Conservation (phyloP, 768 basidiomycete genomes). For the Pleurotus tuber-regium region DNA sequence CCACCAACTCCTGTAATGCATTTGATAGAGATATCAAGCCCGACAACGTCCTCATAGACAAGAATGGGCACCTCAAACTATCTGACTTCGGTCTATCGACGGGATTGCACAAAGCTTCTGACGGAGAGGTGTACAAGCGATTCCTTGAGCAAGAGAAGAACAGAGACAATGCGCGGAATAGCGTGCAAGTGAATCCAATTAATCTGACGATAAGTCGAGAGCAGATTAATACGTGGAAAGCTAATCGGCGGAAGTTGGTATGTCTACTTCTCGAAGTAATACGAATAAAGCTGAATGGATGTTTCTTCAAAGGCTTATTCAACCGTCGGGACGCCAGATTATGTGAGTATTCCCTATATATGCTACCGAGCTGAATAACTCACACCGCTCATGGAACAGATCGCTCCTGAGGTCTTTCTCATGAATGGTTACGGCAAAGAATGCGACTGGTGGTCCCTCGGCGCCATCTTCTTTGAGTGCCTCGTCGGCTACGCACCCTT, state of each 20-base stretch:
- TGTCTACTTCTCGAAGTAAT: constrained; percentile 16
- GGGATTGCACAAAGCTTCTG: constrained; percentile 94
- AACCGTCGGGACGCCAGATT: constrained; percentile 70
- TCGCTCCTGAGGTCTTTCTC: constrained; percentile 96
- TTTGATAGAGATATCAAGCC: constrained; percentile 98
- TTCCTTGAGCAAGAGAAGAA: constrained; percentile 77
- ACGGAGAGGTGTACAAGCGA: constrained; percentile 91
- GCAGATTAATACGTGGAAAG: constrained; percentile 98
- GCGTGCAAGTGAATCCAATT: constrained; percentile 97
- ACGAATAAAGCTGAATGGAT: not conserved
- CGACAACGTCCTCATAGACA: constrained; percentile 98
- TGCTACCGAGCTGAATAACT: not conserved
- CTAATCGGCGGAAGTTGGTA: constrained; percentile 93
- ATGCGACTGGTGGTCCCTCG: constrained; percentile 99
- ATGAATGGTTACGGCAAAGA: constrained; percentile 98
- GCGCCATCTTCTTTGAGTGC: constrained; percentile 99
- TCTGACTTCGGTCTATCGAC: constrained; percentile 99
- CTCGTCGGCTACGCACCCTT: constrained; percentile 97
- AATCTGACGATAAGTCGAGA: constrained; percentile 96
- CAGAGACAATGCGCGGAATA: constrained; percentile 76
- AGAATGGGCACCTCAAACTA: constrained; percentile 93
- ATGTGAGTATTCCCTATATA: constrained; percentile 41
- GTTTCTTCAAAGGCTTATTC: constrained; percentile 79
- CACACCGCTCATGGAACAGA: constrained; percentile 33
- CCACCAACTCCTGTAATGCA: too few relatives aligned